Base-by-base conservation (phyloP, 225 moss, liverwort and hornwort genomes). In the Marchantia polymorpha region DNA sequence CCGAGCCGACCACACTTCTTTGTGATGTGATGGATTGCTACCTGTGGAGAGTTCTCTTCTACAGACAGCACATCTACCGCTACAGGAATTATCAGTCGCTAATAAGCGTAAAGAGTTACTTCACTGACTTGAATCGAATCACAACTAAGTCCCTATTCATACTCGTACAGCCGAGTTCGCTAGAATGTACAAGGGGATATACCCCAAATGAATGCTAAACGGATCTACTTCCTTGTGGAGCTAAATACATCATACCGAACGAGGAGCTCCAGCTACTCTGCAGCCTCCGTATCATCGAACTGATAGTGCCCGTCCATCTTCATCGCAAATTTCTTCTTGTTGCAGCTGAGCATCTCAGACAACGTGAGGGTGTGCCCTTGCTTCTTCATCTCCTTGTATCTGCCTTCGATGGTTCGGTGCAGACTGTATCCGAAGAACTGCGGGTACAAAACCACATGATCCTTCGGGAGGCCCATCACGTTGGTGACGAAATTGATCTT, bases 381-480 rank as follows among this genome's bases (percentile, higher is more conserved):
- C 29, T 85, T 85, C 83, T 81, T 84, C 54, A 88, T 86, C 25
- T 77, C 79, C 65, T 80, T 79, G 72, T 83, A 80, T 64, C 90
- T 86, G 0, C 81, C 80, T 50, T 79, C 85, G 23, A 92, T 90
- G 23, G 82, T 88, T 48, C 83, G 86, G 46, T 82, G 86, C 61
- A 92, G 71, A 60, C 84, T 90, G 25, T 79, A 92, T 12, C 90
- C 87, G 64, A 90, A 90, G 72, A 84, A 92, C n/a, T 83, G 79
- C 16, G 92, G 92, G 72, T 86, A 90, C 48, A 79, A 76, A 58
- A 92, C 87, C 63, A 80, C 85, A 56, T 90, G 89, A 75, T 66
- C 78, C 77, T 84, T 68, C 19, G 82, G 75, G 46, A 86, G 85
- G 16, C 87, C 81, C 90, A 90, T 92, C 15, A 76, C 83, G 22